These are phyloP conservation scores for Tympanopsis confertula DNA, from an alignment of 2,329 filamentous ascomycete genomes.

Conservation along the genomic window DNA sequence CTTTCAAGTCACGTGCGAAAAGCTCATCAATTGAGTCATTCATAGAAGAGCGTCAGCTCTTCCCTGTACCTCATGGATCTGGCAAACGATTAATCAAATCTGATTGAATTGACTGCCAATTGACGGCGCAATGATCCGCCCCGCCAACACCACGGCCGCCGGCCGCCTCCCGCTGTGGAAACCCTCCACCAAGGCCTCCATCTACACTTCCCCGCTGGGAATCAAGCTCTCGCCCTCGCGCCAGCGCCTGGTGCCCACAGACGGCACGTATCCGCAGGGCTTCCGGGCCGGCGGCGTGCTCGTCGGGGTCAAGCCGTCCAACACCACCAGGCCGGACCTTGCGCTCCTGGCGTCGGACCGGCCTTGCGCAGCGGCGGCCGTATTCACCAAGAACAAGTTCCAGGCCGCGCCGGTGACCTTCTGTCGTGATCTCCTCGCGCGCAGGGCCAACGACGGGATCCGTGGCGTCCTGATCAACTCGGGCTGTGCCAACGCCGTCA, in stretches of 20 bases:
- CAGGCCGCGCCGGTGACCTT: conserved; percentile 90
- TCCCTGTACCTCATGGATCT: too few relatives aligned
- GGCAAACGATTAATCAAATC: too few relatives aligned
- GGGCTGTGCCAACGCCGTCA: conserved; percentile 94
- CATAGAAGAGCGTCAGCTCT: too few relatives aligned
- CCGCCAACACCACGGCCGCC: too few relatives aligned
- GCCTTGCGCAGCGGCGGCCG: conserved; percentile 77
- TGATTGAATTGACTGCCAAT: too few relatives aligned
- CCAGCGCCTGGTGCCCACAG: conserved; percentile 47
- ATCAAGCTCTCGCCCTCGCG: neutral
- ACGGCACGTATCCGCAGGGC: conserved; percentile 78
- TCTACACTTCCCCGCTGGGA: neutral
- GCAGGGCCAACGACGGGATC: conserved; percentile 56
- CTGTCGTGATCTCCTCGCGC: conserved; percentile 60
- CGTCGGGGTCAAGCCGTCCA: conserved; percentile 86
- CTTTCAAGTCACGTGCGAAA: too few relatives aligned
- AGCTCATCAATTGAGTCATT: too few relatives aligned
- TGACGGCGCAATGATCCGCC: too few relatives aligned
- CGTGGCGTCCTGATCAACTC: conserved; percentile 84
- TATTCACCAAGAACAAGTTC: conserved; percentile 97
- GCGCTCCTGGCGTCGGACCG: conserved; percentile 80
- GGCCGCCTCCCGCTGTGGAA: too few relatives aligned
- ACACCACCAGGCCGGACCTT: conserved; percentile 83
- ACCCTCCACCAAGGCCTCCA: too few relatives aligned
- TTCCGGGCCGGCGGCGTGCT: conserved; percentile 79